Evolutionary conservation across 805 yeast genomes (phyloP).

Genomic region (Kodamaea lidongshanica): DNA sequence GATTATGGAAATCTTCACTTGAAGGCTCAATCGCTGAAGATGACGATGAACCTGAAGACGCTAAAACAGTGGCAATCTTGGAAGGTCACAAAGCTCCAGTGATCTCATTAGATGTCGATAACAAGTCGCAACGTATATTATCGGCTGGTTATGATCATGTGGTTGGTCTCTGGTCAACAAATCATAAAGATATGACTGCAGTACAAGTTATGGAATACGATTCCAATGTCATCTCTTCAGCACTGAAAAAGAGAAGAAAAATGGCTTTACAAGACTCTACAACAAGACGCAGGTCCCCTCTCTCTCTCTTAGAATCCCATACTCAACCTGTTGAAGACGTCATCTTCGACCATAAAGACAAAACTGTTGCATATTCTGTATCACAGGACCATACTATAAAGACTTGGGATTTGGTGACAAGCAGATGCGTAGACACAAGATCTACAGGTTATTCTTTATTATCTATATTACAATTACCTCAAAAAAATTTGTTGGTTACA

Average conservation of each 20-base stretch:
- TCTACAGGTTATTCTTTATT: conserved; percentile 80
- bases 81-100: conserved; percentile 90
- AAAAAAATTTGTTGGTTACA: conserved; percentile 67
- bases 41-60: conserved; percentile 46
- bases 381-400: conserved; percentile 93
- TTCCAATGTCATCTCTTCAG: conserved; percentile 49
- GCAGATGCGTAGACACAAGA: conserved; percentile 79
- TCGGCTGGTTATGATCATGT: conserved; percentile 81
- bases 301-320: conserved; percentile 75
- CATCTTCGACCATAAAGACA: conserved; percentile 63
- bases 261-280: conserved; percentile 71
- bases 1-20: conserved; percentile 72
- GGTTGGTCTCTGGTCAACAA: conserved; percentile 85
- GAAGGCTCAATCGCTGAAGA: conserved; percentile 41
- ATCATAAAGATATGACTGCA: conserved; percentile 71
- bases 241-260: conserved; percentile 84
- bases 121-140: conserved; percentile 52
- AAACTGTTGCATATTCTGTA: conserved; percentile 84
- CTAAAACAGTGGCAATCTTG: conserved; percentile 74
- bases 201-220: conserved; percentile 42
- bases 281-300: conserved; percentile 74
- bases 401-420: conserved; percentile 93
- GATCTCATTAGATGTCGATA: conserved; percentile 62
- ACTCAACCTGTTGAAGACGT: conserved; percentile 83
- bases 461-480: conserved; percentile 63